These are phyloP conservation scores for Nitzschia palea DNA, from an alignment of 108 stramenopile genomes.

Conservation along the genomic window DNA sequence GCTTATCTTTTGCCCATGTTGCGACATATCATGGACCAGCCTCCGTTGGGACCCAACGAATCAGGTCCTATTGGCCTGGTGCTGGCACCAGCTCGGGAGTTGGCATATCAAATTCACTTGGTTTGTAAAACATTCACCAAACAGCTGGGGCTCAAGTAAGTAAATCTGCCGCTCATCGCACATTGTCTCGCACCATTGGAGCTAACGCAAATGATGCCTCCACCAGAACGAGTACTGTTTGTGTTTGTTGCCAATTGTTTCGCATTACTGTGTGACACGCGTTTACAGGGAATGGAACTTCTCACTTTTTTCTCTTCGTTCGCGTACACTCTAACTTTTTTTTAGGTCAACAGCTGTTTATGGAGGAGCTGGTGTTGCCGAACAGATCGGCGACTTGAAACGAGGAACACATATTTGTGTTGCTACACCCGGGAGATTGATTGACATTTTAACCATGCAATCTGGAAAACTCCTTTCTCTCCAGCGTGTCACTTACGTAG, in stretches of 20 bases:
- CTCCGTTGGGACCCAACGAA: constrained; percentile 83
- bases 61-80: constrained; percentile 96
- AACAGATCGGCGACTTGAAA: constrained; percentile 97
- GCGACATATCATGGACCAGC: constrained; percentile 93
- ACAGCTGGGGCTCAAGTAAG: constrained; percentile 79
- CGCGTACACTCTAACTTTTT: neutral
- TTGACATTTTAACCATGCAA: constrained; percentile 99
- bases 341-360: constrained; percentile 90
- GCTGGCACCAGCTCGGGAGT: constrained; percentile 96
- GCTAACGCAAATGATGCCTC: constrained; percentile 24
- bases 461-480: constrained; percentile 92
- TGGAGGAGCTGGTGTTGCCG: constrained; percentile 96
- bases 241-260: neutral
- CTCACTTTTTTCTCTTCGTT: constrained; percentile 1
- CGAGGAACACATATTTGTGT: constrained; percentile 96
- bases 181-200: constrained; percentile 10
- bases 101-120: constrained; percentile 94
- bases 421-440: constrained; percentile 97
- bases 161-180: constrained; percentile 12
- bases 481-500: constrained; percentile 92
- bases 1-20: constrained; percentile 96
- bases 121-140: constrained; percentile 84
- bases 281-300: too few species aligned
- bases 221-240: neutral
- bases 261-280: too few species aligned